phyloP scores from a whole-genome alignment of 2,329 filamentous ascomycete genomes.

The Apiospora phragmitis region DNA sequence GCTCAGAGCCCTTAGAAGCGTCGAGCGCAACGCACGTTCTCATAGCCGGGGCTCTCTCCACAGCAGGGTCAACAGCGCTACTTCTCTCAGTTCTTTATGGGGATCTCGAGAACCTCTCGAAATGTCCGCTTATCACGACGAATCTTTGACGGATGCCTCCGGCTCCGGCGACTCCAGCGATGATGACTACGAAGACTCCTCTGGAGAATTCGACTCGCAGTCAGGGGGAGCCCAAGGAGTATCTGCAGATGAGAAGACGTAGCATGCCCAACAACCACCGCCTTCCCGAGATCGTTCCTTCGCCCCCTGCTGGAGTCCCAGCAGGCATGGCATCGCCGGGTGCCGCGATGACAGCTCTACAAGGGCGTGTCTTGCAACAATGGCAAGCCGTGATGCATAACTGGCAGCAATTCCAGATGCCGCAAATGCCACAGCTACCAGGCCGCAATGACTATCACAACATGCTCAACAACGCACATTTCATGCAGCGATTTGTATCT shows the following conservation, averaged over 20 bases:
- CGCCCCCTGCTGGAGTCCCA: constrained; percentile 31
- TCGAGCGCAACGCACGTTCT: constrained; percentile 63
- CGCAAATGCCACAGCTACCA: constrained; percentile 55
- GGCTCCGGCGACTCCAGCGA: constrained; percentile 40
- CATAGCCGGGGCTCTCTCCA: constrained; percentile 63
- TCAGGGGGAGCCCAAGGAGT: constrained; percentile 38
- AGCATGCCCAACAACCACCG: constrained; percentile 24
- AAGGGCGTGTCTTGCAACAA: constrained; percentile 75
- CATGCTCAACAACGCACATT: constrained; percentile 57
- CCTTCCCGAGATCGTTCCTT: constrained; percentile 23
- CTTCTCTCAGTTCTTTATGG: constrained; percentile 68
- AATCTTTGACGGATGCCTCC: constrained; percentile 44
- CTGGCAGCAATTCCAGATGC: constrained; percentile 61
- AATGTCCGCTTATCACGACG: constrained; percentile 29
- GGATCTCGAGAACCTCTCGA: constrained; percentile 61
- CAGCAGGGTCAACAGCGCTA: constrained; percentile 66
- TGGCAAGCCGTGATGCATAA: constrained; percentile 74
- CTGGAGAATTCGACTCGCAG: constrained; percentile 30
- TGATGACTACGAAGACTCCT: constrained; percentile 33
- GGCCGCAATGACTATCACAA: constrained; percentile 73
- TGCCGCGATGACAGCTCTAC: constrained; percentile 67
- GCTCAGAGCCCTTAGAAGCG: constrained; percentile 61
- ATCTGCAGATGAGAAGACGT: constrained; percentile 40
- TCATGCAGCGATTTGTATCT: constrained; percentile 72
- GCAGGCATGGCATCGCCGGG: constrained; percentile 53